Evolutionary conservation across 108 stramenopile genomes (phyloP), one percentile per base, ranked within the genome.

Genomic region (Nitzschia inconspicua): DNA sequence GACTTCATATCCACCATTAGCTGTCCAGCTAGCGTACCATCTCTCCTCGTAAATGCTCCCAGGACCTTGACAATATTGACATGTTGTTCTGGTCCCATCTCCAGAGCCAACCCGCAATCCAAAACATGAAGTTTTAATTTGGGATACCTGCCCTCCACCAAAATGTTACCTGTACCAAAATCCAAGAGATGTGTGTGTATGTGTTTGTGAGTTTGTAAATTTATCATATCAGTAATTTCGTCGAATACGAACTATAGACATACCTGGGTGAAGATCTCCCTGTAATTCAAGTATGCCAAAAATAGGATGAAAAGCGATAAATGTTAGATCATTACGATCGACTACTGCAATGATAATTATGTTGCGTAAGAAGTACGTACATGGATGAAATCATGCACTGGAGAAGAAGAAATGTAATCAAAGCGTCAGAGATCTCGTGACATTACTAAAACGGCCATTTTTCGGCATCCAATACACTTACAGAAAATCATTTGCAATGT

Each of bases 401-500:
- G 34, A 30, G 29, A 1, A 14, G 37, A 39, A 39, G 14, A 51
- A 35, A 48, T 0, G 1, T 18, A 19, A 22, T 26, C 16, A 24
- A 25, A 6, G 23, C 23, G 23, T 6, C 14, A 31, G 3, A 13
- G 2, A 11, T 51, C n/a, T 1, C 11, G 37, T 11, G 1, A 0
- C 11, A n/a, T n/a, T n/a, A n/a, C n/a, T n/a, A n/a, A n/a, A n/a
- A n/a, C n/a, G n/a, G n/a, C n/a, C n/a, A n/a, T n/a, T 27, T 49
- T n/a, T 7, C 30, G 4, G 10, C 23, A 14, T 48, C 26, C 26
- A 14, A 0, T 28, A 2, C n/a, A 54, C 53, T 54, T 54, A 54
- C 85, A 59, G 55, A 96, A 92, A 47, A 96, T 86, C 95, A 96
- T 96, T 68, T 92, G 86, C 75, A 96, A 73, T 16, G 89, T 85